Conservation (phyloP, 768 basidiomycete genomes). For the Boletus bicolor region DNA sequence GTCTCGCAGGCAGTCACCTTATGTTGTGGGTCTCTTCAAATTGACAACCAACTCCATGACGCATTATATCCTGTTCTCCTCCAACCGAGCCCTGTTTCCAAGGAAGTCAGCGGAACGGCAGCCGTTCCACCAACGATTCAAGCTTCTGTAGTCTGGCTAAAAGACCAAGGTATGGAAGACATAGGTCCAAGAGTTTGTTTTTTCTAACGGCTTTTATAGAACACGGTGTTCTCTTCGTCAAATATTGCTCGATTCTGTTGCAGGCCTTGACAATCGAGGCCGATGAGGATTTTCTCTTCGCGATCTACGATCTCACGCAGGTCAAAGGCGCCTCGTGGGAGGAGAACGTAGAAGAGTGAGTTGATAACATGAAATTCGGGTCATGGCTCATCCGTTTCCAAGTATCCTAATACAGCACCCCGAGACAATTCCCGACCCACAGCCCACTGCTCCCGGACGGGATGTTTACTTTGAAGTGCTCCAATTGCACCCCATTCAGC, state of each 20-base stretch:
- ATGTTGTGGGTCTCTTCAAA: slow-evolving; percentile 82
- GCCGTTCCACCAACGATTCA: slow-evolving; percentile 82
- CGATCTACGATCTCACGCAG: slow-evolving; percentile 87
- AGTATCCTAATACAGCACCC: slow-evolving; percentile 74
- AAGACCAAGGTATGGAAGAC: slow-evolving; percentile 72
- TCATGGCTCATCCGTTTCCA: slow-evolving; percentile 13
- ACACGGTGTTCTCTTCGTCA: slow-evolving; percentile 98
- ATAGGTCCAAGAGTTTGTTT: background rate
- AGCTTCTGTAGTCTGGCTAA: slow-evolving; percentile 82
- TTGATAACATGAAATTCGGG: background rate
- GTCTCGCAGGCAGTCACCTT: slow-evolving; percentile 78
- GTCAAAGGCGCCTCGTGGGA: slow-evolving; percentile 93
- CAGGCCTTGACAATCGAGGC: slow-evolving; percentile 93
- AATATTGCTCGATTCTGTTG: slow-evolving; percentile 91
- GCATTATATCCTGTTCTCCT: slow-evolving; percentile 92
- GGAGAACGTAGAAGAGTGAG: slow-evolving; percentile 71
- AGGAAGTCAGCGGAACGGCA: slow-evolving; percentile 69
- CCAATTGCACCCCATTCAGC: slow-evolving; percentile 89
- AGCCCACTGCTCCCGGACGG: slow-evolving; percentile 58
- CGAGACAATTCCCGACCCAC: slow-evolving; percentile 69
- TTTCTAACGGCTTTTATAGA: slow-evolving; percentile 42
- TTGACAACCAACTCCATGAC: slow-evolving; percentile 98
- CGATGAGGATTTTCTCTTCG: slow-evolving; percentile 96
- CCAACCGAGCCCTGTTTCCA: slow-evolving; percentile 87
- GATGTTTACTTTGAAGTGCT: slow-evolving; percentile 95